Evolutionary conservation across 2,329 filamentous ascomycete genomes (phyloP).

Genomic region (Bertia moriformis): DNA sequence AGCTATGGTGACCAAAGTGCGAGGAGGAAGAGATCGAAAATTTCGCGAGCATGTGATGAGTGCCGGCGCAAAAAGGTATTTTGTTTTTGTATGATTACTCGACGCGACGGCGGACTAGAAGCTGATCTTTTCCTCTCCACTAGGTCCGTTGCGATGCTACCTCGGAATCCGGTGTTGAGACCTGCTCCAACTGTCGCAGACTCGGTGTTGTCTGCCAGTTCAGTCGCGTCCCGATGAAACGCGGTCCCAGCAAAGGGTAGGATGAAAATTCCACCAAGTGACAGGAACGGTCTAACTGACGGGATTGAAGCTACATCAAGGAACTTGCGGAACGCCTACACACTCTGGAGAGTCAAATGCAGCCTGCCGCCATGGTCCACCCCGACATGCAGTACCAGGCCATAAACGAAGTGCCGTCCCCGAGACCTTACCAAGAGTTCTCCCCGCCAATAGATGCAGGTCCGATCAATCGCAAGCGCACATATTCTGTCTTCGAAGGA

Average conservation of each 20-base stretch:
- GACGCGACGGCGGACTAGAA: slow-evolving; percentile 1
- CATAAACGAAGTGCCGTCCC: slow-evolving; percentile 16
- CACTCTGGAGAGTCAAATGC: slow-evolving; percentile 34
- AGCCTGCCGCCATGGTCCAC: slow-evolving; percentile 11
- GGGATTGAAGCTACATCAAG: slow-evolving; percentile 43
- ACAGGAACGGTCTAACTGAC: too few species aligned
- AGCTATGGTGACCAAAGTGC: slow-evolving; percentile 27
- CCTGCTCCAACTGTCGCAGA: slow-evolving; percentile 37
- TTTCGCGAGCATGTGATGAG: slow-evolving; percentile 42
- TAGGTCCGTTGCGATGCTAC: slow-evolving; percentile 40
- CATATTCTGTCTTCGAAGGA: slow-evolving; percentile 1
- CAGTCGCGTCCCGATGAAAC: slow-evolving; percentile 39
- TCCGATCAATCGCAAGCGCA: background rate
- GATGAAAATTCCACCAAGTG: too few species aligned
- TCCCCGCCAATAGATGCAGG: background rate
- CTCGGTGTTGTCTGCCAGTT: slow-evolving; percentile 34
- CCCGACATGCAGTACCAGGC: slow-evolving; percentile 22
- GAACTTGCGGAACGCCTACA: slow-evolving; percentile 40
- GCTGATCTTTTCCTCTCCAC: background rate
- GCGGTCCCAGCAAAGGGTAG: slow-evolving; percentile 41
- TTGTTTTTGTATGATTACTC: slow-evolving; percentile 3
- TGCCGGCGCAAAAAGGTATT: slow-evolving; percentile 38
- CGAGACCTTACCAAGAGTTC: background rate
- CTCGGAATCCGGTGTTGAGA: slow-evolving; percentile 31
- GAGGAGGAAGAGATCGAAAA: slow-evolving; percentile 34